Evolutionary conservation across 2,329 filamentous ascomycete species (phyloP).

Genomic region (Phialocephala subalpina): DNA sequence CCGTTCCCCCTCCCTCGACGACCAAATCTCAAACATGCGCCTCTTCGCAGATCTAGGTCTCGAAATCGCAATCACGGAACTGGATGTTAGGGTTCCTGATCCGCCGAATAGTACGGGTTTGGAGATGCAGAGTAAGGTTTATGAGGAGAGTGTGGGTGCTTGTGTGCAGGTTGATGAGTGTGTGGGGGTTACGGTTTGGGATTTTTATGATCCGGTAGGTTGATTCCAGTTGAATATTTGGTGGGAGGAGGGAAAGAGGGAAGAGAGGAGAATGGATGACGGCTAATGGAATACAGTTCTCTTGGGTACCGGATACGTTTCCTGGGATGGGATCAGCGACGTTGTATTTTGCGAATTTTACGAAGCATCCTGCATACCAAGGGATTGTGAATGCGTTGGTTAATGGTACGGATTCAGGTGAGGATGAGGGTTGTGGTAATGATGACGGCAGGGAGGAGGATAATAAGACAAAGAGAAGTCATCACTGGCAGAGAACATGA

Average conservation of each 20-base stretch:
- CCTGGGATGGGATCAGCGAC: constrained; percentile 29
- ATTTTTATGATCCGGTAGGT: constrained; percentile 45
- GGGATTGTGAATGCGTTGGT: constrained; percentile 43
- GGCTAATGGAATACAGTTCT: constrained; percentile 24
- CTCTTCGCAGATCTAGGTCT: constrained; percentile 55
- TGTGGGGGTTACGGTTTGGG: constrained; percentile 43
- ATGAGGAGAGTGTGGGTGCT: constrained; percentile 42
- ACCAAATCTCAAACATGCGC: constrained; percentile 55
- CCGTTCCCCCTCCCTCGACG: constrained; percentile 32
- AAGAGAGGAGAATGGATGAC: not conserved
- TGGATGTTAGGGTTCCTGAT: constrained; percentile 50
- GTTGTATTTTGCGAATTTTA: constrained; percentile 33
- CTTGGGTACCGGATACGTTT: constrained; percentile 37
- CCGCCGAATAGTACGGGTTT: not conserved
- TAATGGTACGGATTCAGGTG: constrained; percentile 40
- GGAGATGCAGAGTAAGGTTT: constrained; percentile 52
- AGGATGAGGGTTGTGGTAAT: constrained; percentile 6
- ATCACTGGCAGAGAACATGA: not conserved
- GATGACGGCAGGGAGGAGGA: constrained; percentile 15
- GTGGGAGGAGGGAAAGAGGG: not conserved
- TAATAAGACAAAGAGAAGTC: not conserved
- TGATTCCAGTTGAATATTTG: too few relatives aligned
- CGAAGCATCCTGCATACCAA: constrained; percentile 38
- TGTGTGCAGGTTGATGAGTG: constrained; percentile 38
- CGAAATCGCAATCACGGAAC: constrained; percentile 68